These are phyloP conservation scores for Metarhizium guizhouense DNA, from an alignment of 2,329 filamentous ascomycete species.

Conservation along the genomic window DNA sequence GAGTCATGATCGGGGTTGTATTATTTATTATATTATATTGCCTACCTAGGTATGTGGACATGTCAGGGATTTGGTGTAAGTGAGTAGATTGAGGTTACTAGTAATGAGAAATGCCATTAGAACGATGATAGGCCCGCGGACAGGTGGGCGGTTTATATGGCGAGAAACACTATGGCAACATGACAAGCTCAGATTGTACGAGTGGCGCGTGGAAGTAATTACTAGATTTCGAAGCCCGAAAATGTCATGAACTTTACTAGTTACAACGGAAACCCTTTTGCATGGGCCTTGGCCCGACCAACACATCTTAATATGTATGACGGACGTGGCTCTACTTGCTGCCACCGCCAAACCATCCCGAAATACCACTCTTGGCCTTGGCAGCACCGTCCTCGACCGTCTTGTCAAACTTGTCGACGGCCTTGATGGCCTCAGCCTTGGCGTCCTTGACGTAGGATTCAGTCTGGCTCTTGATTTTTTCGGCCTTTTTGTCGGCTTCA, in stretches of 20 bases:
- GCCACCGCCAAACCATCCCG: conserved; percentile 77
- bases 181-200: not conserved
- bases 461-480: conserved; percentile 51
- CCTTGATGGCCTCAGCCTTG: conserved; percentile 56
- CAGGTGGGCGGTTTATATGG: no score
- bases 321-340: conserved; percentile 17
- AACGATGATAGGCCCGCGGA: no score
- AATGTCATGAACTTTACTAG: not conserved
- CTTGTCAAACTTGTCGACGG: conserved; percentile 75
- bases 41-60: no score
- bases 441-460: conserved; percentile 53
- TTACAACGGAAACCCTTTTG: not conserved
- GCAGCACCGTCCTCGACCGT: conserved; percentile 69
- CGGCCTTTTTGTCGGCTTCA: conserved; percentile 54
- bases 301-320: not conserved
- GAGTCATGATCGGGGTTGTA: conserved; percentile 16
- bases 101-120: not conserved
- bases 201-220: not conserved
- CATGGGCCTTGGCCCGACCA: not conserved
- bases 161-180: not conserved
- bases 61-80: not conserved
- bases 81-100: not conserved
- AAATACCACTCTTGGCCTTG: conserved; percentile 77
- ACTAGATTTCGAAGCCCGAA: not conserved
- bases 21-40: not conserved